These are phyloP conservation scores for Sugiyamaella paludigena DNA, from an alignment of 1,139 yeast species.

Conservation along the genomic window DNA sequence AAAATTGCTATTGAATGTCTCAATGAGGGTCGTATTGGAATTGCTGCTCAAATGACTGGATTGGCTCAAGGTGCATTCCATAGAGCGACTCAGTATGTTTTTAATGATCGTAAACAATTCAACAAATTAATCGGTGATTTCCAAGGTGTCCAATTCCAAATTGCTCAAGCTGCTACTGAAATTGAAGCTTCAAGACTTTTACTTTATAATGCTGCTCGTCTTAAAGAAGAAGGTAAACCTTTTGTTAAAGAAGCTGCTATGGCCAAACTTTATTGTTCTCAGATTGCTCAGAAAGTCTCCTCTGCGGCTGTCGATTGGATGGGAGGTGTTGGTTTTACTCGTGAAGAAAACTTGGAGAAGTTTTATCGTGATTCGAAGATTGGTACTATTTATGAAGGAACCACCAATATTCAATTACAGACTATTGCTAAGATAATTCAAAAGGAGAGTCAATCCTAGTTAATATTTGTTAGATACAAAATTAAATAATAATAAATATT, in stretches of 20 bases:
- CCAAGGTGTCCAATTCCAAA: conserved; percentile 48
- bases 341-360: conserved; percentile 45
- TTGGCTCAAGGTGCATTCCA: conserved; percentile 46
- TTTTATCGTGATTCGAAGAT: conserved; percentile 47
- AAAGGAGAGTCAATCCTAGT: conserved; percentile 30
- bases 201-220: conserved; percentile 46
- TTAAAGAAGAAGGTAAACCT: conserved; percentile 43
- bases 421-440: conserved; percentile 45
- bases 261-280: conserved; percentile 45
- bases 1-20: conserved; percentile 46
- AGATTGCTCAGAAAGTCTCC: conserved; percentile 43
- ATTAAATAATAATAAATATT: not conserved
- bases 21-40: conserved; percentile 48
- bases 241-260: conserved; percentile 47
- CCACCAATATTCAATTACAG: conserved; percentile 45
- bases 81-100: conserved; percentile 42
- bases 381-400: conserved; percentile 47
- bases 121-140: conserved; percentile 45
- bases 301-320: conserved; percentile 47
- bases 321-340: conserved; percentile 49
- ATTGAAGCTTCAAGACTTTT: conserved; percentile 46
- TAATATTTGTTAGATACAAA: not conserved
- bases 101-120: conserved; percentile 45
- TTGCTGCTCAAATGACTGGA: conserved; percentile 48
- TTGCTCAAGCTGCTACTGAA: conserved; percentile 46